Conservation (phyloP, 208 protist species). For the Trypanosoma conorhini region DNA sequence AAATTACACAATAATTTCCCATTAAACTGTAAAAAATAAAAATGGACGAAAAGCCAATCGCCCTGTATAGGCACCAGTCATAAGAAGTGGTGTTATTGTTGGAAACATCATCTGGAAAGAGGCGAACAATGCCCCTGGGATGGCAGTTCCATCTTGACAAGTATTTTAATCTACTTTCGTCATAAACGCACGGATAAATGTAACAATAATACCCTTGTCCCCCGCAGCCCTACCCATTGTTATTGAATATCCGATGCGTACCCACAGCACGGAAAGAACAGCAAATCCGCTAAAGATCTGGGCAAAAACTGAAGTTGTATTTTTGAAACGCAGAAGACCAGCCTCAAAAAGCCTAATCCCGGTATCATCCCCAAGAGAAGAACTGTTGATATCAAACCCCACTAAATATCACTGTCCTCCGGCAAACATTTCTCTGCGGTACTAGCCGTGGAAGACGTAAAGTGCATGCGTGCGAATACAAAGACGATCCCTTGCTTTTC, state of each 20-base stretch:
- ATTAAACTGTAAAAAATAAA: slow-evolving; percentile 55
- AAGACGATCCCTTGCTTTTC: background rate
- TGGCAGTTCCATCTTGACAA: slow-evolving; percentile 17
- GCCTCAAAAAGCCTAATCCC: slow-evolving; percentile 62
- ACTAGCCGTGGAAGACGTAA: background rate
- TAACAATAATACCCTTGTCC: slow-evolving; percentile 21
- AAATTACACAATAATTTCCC: slow-evolving; percentile 78
- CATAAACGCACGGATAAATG: slow-evolving; percentile 25
- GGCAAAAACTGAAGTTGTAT: slow-evolving; percentile 54
- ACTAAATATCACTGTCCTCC: slow-evolving; percentile 42
- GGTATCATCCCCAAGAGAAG: slow-evolving; percentile 69
- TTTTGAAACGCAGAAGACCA: slow-evolving; percentile 58
- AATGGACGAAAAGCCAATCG: slow-evolving; percentile 28
- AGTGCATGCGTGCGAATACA: background rate
- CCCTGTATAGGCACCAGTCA: slow-evolving; percentile 65
- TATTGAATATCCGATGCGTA: slow-evolving; percentile 54
- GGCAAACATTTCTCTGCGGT: slow-evolving; percentile 4
- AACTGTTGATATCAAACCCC: slow-evolving; percentile 51
- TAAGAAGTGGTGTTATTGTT: slow-evolving; percentile 70
- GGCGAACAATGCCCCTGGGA: slow-evolving; percentile 45
- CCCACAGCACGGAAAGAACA: slow-evolving; percentile 34
- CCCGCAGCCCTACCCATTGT: slow-evolving; percentile 32
- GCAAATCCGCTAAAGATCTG: slow-evolving; percentile 47
- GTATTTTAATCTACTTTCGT: slow-evolving; percentile 3
- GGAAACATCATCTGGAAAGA: slow-evolving; percentile 89